These are phyloP conservation scores for Geotrichum phurueaensis DNA, from an alignment of 1,139 yeast species.

Conservation along the genomic window DNA sequence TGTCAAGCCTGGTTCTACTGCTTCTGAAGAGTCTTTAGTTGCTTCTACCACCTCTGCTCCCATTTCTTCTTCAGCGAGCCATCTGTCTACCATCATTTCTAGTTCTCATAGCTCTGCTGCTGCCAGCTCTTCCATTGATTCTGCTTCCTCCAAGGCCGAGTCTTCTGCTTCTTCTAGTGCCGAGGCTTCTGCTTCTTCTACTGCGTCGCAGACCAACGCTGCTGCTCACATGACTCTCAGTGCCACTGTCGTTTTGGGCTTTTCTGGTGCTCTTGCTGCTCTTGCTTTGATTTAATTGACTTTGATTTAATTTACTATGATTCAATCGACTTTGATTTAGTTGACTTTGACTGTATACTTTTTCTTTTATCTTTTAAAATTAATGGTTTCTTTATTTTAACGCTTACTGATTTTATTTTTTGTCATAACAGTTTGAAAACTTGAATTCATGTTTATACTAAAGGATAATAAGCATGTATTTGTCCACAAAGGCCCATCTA, in stretches of 20 bases:
- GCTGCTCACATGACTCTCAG: neutral
- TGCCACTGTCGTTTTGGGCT: neutral
- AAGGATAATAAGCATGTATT: no score
- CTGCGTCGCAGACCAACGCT: neutral
- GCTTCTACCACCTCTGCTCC: neutral
- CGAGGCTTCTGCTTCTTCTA: neutral
- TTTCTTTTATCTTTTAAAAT: no score
- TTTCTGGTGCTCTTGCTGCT: neutral
- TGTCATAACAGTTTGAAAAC: no score
- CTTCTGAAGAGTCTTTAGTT: neutral
- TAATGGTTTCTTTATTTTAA: no score
- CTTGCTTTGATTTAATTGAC: neutral
- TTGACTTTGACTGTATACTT: no score
- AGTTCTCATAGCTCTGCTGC: neutral
- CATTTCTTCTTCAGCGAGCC: neutral
- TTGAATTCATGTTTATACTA: no score
- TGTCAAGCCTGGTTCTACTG: neutral
- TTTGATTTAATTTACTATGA: neutral
- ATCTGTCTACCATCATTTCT: neutral
- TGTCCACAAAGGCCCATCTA: no score
- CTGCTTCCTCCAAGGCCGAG: no score
- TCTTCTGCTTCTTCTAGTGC: no score
- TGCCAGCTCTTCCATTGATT: neutral
- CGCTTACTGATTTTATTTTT: no score
- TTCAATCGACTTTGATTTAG: neutral